Evolutionary conservation across 306 rosid genomes (phyloP).

Genomic region (Morella rubra): DNA sequence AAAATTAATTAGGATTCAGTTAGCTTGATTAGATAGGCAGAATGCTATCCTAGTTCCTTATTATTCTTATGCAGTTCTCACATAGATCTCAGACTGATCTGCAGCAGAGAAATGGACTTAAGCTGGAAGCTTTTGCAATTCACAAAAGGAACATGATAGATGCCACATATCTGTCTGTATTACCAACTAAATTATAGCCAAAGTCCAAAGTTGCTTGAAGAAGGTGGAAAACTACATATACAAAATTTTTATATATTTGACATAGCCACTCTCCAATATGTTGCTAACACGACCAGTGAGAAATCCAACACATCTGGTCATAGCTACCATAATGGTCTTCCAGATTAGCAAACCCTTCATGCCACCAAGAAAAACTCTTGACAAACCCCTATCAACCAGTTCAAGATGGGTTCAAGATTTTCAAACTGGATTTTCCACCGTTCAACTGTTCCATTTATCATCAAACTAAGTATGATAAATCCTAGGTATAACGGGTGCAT

Average conservation of each 20-base stretch:
- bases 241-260: neutral
- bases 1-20: too few species aligned
- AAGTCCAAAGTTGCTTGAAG: neutral
- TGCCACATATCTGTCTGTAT: neutral
- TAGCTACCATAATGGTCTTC: neutral
- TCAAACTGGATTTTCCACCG: neutral
- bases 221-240: neutral
- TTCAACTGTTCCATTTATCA: neutral
- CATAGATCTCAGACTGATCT: too few species aligned
- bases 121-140: neutral
- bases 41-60: too few species aligned
- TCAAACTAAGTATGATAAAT: neutral
- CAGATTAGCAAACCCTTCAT: neutral
- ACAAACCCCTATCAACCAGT: neutral
- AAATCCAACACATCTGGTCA: neutral
- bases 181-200: neutral
- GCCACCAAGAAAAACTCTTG: neutral
- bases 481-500: neutral
- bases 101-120: neutral
- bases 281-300: neutral
- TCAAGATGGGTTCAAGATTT: neutral
- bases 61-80: too few species aligned
- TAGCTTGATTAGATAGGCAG: too few species aligned
- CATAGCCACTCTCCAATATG: neutral
- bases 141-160: neutral